phyloP scores from a whole-genome alignment of 2,329 filamentous ascomycete species.

The Fusarium ambrosium region DNA sequence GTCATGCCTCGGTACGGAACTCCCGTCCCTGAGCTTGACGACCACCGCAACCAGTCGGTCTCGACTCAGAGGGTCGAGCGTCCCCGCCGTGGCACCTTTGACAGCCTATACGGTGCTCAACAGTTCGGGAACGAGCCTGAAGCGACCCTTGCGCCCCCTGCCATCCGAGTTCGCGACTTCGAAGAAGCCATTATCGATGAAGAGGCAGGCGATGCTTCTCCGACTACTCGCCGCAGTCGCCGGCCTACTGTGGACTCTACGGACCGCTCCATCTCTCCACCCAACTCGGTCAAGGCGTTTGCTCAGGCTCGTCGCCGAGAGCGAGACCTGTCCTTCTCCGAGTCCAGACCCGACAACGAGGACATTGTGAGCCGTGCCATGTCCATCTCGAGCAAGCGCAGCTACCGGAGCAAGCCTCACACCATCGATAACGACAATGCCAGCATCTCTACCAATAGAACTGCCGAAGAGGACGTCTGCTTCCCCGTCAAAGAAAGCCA shows the following conservation, averaged over 20 bases:
- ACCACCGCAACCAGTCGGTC: slow-evolving; percentile 80
- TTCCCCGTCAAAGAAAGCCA: slow-evolving; percentile 81
- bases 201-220: slow-evolving; percentile 72
- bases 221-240: slow-evolving; percentile 60
- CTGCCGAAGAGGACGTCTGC: slow-evolving; percentile 89
- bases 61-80: slow-evolving; percentile 72
- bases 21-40: slow-evolving; percentile 85
- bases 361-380: slow-evolving; percentile 75
- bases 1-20: slow-evolving; percentile 77
- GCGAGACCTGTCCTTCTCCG: slow-evolving; percentile 74
- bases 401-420: slow-evolving; percentile 68
- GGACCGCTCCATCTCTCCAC: slow-evolving; percentile 83
- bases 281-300: slow-evolving; percentile 98
- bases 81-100: slow-evolving; percentile 78
- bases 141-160: slow-evolving; percentile 44
- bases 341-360: slow-evolving; percentile 56
- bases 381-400: slow-evolving; percentile 76
- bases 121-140: slow-evolving; percentile 58
- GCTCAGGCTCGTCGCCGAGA: slow-evolving; percentile 90
- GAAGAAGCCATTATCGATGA: slow-evolving; percentile 84
- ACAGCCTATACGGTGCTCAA: slow-evolving; percentile 73
- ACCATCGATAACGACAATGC: slow-evolving; percentile 73
- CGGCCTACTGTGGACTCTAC: slow-evolving; percentile 70
- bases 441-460: slow-evolving; percentile 74
- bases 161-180: slow-evolving; percentile 79